These are phyloP conservation scores for Artemisia tridentata DNA, from an alignment of 129 eudicot species.

Conservation along the genomic window DNA sequence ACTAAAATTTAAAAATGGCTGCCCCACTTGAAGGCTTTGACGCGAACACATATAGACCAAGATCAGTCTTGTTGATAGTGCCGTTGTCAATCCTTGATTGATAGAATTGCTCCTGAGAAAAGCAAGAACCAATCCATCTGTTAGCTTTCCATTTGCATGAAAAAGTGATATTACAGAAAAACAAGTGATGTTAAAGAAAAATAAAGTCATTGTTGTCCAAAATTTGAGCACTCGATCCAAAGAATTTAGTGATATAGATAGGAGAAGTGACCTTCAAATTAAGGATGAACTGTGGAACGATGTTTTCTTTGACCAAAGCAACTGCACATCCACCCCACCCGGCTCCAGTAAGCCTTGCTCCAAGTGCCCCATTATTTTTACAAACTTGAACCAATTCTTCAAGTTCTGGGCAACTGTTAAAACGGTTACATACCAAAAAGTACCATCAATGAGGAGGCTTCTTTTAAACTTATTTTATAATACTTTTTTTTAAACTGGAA, in stretches of 20 bases:
- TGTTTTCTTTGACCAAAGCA: conserved; percentile 80
- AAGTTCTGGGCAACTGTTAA: conserved; percentile 81
- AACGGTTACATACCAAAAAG: background rate
- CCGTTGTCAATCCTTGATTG: conserved; percentile 86
- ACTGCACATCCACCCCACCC: conserved; percentile 99
- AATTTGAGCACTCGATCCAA: background rate
- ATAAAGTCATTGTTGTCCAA: background rate
- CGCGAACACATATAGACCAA: conserved; percentile 79
- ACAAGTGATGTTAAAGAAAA: too few relatives aligned
- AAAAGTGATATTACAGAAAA: background rate
- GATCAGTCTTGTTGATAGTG: conserved; percentile 59
- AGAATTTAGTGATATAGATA: background rate
- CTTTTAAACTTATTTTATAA: background rate
- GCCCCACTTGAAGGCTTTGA: conserved; percentile 99
- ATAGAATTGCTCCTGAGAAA: conserved; percentile 74
- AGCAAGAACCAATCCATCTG: background rate
- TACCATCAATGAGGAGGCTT: background rate
- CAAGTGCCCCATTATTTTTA: conserved; percentile 75
- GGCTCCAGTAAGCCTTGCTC: conserved; percentile 97
- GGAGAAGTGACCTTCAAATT: conserved; percentile 66
- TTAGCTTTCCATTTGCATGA: background rate
- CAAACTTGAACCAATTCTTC: conserved; percentile 85
- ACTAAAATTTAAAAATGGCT: conserved; percentile 75
- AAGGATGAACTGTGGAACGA: conserved; percentile 76
- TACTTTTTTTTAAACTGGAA: too few relatives aligned